phyloP scores from a whole-genome alignment of 2,329 filamentous ascomycete genomes.

The Xylariales sp. region DNA sequence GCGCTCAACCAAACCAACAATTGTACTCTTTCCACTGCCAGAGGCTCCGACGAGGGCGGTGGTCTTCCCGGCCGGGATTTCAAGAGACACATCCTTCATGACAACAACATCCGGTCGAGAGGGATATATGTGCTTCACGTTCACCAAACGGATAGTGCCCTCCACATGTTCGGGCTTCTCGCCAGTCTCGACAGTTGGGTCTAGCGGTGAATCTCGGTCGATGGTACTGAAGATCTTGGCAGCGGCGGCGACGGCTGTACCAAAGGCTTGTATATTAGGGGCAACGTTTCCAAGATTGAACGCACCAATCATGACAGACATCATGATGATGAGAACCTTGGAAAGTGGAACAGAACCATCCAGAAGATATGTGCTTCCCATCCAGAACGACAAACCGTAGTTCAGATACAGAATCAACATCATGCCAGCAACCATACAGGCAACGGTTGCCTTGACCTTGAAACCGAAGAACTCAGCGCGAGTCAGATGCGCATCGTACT shows the following conservation, averaged over 20 bases:
- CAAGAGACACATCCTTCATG: conserved; percentile 76
- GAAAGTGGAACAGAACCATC: conserved; percentile 61
- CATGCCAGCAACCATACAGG: conserved; percentile 76
- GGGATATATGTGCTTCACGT: conserved; percentile 91
- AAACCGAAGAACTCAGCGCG: conserved; percentile 72
- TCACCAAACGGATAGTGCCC: conserved; percentile 74
- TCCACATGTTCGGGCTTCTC: conserved; percentile 66
- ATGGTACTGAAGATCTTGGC: conserved; percentile 93
- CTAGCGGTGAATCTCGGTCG: conserved; percentile 78
- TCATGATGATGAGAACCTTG: conserved; percentile 75
- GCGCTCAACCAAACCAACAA: conserved; percentile 86
- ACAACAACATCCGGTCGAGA: conserved; percentile 86
- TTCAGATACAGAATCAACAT: conserved; percentile 82
- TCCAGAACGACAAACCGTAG: conserved; percentile 85
- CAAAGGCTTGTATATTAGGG: conserved; percentile 83
- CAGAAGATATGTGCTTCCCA: conserved; percentile 72
- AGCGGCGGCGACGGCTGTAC: conserved; percentile 75
- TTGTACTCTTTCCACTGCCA: conserved; percentile 90
- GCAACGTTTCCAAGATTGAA: conserved; percentile 86
- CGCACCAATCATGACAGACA: conserved; percentile 89
- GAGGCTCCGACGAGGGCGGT: conserved; percentile 93
- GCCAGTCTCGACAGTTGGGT: conserved; percentile 69
- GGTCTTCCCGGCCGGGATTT: conserved; percentile 82
- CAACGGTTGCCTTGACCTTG: conserved; percentile 68
- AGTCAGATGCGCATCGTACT: conserved; percentile 73